Conservation (phyloP, 148 eudicot genomes). For the Chenopodium formosanum region DNA sequence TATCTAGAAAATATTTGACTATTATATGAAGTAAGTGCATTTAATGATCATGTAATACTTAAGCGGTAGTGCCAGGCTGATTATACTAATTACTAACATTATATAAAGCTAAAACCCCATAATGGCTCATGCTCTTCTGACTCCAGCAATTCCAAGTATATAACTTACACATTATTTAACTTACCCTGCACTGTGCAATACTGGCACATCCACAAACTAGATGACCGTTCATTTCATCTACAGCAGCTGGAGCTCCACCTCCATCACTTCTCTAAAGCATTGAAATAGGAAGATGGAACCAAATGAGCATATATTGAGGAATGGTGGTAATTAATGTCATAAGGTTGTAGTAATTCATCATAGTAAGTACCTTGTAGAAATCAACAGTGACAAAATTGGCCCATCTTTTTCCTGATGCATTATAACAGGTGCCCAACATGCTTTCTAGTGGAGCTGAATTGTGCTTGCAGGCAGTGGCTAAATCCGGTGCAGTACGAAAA, state of each 20-base stretch:
- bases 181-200: slow-evolving; percentile 74
- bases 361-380: slow-evolving; percentile 69
- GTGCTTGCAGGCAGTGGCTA: slow-evolving; percentile 64
- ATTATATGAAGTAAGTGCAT: no score
- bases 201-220: slow-evolving; percentile 68
- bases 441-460: slow-evolving; percentile 63
- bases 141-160: not conserved
- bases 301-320: not conserved
- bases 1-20: no score
- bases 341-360: not conserved
- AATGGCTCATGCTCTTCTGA: not conserved
- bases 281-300: not conserved
- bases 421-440: slow-evolving; percentile 64
- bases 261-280: slow-evolving; percentile 83
- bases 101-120: not conserved
- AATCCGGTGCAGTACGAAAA: slow-evolving; percentile 53
- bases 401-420: slow-evolving; percentile 78
- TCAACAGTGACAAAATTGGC: slow-evolving; percentile 90
- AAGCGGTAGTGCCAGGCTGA: not conserved
- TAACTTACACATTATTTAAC: slow-evolving; percentile 14
- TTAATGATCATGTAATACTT: not conserved
- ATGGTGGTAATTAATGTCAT: not conserved
- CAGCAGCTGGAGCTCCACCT: slow-evolving; percentile 93
- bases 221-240: slow-evolving; percentile 75
- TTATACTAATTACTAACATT: not conserved